These are phyloP conservation scores for Aspergillus conjunctus DNA, from an alignment of 495 filamentous ascomycete species.

Conservation along the genomic window DNA sequence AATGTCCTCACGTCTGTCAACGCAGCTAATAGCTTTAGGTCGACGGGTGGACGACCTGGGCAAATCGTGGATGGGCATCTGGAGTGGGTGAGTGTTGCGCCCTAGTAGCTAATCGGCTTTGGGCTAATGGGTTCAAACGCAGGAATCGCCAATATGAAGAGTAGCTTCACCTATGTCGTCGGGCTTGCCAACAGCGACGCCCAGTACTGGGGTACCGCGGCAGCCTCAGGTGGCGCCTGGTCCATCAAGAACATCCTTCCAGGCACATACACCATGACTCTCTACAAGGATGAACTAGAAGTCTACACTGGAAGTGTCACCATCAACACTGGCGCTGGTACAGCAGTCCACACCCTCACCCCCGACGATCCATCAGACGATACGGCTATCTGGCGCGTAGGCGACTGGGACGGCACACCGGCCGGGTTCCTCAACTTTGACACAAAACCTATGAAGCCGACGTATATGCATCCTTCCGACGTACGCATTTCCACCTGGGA, in stretches of 20 bases:
- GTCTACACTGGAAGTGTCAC: conserved; percentile 10
- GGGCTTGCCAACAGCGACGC: conserved; percentile 12
- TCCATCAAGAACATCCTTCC: conserved; percentile 8
- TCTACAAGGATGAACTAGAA: conserved; percentile 17
- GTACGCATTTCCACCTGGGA: conserved; percentile 14
- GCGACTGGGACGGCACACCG: conserved; percentile 17
- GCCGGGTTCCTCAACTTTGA: conserved; percentile 13
- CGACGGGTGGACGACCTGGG: conserved; percentile 14
- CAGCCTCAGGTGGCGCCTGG: conserved; percentile 10
- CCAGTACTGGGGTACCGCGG: conserved; percentile 13
- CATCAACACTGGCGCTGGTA: not conserved
- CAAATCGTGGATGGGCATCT: conserved; percentile 6
- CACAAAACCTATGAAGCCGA: not conserved
- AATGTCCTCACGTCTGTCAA: too few species aligned
- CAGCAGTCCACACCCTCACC: conserved; percentile 4
- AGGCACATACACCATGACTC: conserved; percentile 15
- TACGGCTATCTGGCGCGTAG: conserved; percentile 13
- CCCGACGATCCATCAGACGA: conserved; percentile 3
- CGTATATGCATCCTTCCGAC: conserved; percentile 19
- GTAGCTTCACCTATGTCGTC: conserved; percentile 6
- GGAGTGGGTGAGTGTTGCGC: not conserved
- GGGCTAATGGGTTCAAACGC: not conserved
- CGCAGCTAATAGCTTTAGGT: not conserved
- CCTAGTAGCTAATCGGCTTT: not conserved
- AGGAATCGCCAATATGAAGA: conserved; percentile 12